A percentile compares a stretch with the other conserved stretches of the same genome.
Evolutionary conservation across 371 early-diverging fungal species (phyloP).

Genomic region (Apophysomyces variabilis): DNA sequence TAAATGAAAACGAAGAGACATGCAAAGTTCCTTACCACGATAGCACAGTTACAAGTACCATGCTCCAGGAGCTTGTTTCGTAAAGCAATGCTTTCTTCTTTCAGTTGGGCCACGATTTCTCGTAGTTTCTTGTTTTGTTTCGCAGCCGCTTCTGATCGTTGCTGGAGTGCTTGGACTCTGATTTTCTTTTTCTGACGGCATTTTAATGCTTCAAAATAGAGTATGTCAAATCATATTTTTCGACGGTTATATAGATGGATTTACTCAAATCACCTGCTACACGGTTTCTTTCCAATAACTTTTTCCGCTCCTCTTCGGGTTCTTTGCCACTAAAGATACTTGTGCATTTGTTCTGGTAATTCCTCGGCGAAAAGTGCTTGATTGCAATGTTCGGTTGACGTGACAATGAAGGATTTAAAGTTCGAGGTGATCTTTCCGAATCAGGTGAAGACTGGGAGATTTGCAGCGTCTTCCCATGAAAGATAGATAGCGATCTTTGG

Average conservation of each 20-base stretch:
- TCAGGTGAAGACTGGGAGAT: neutral
- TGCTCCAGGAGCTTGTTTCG: slow-evolving; percentile 56
- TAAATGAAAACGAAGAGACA: neutral
- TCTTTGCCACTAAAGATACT: neutral
- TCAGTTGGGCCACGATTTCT: slow-evolving; percentile 42
- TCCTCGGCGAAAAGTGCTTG: neutral
- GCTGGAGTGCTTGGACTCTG: slow-evolving; percentile 59
- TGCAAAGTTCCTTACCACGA: slow-evolving; percentile 20
- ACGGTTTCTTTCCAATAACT: slow-evolving; percentile 57
- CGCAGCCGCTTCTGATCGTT: slow-evolving; percentile 37
- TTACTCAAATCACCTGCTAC: slow-evolving; percentile 36
- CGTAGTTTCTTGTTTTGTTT: slow-evolving; percentile 52
- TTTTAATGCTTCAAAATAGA: slow-evolving; percentile 47
- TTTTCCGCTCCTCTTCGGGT: slow-evolving; percentile 32
- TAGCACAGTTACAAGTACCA: slow-evolving; percentile 39
- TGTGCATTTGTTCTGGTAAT: neutral
- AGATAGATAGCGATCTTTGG: neutral
- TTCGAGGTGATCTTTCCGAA: too few species aligned
- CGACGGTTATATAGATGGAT: neutral
- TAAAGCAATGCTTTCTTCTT: slow-evolving; percentile 57
- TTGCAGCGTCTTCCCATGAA: neutral
- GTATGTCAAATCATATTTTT: neutral
- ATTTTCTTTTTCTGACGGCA: slow-evolving; percentile 70
- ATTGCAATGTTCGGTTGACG: too few species aligned
- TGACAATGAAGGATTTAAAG: neutral